Base-by-base conservation (phyloP, 208 protist species). In the Trypanosoma conorhini region DNA sequence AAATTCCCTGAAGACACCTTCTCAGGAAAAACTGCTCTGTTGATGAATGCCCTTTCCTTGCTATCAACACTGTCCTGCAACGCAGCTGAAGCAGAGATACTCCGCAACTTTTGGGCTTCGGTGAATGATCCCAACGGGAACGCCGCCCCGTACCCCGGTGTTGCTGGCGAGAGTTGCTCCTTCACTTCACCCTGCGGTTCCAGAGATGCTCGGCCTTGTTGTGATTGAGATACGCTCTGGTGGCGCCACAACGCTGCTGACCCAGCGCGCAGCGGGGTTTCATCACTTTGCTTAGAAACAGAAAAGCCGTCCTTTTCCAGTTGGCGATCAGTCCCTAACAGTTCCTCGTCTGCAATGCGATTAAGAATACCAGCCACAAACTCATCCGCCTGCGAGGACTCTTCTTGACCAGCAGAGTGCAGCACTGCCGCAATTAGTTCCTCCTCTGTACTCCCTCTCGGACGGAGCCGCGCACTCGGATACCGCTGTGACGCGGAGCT, bases 271-370 rank as follows among this genome's bases (percentile, higher is more conserved):
- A 46, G 21, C 5, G 44, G 50, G 8, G 21, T 19, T 15, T 54
- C 61, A 21, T 8, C 61, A 55, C n/a, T 33, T 54, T 40, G 3
- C 7, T n/a, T 22, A 30, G 42, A 22, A 5, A 22, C 42, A 56
- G 30, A 26, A 21, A 56, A 40, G 42, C 35, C n/a, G 22, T 40
- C 60, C 3, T 9, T 56, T 19, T 52, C 26, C 19, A 28, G 15
- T 10, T 54, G 50, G 1, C 12, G 17, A 3, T 24, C 50, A 5
- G 19, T 12, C 63, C 28, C 26, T n/a, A 70, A 62, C 5, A 58
- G 28, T 4, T 76, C 72, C 54, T 70, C 64, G 13, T 62, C 55
- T 21, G 72, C 72, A 12, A 76, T 76, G 38, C 33, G 30, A 22
- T 55, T 5, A 12, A 74, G 54, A 62, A 68, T 7, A 55, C 21